phyloP scores from a whole-genome alignment of 768 basidiomycete species.

The Clavulina sp. region DNA sequence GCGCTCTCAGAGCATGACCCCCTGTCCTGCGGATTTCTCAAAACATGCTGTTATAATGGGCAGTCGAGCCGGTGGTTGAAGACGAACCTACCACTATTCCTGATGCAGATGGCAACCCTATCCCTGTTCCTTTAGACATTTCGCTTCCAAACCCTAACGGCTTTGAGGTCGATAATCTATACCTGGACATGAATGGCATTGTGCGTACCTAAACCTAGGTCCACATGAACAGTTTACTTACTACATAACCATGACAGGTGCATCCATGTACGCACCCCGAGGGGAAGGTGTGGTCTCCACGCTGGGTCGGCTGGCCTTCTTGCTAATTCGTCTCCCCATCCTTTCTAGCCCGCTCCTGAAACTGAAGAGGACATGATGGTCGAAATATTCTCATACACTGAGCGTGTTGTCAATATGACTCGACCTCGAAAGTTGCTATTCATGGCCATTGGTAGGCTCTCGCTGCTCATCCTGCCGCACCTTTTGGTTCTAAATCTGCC shows the following conservation, averaged over 20 bases:
- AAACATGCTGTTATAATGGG: background rate
- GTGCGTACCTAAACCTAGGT: slow-evolving; percentile 28
- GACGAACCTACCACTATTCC: slow-evolving; percentile 54
- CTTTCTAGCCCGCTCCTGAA: slow-evolving; percentile 69
- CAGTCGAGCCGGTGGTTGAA: slow-evolving; percentile 66
- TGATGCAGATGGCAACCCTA: slow-evolving; percentile 41
- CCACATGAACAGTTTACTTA: background rate
- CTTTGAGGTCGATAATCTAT: slow-evolving; percentile 86
- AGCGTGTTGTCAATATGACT: slow-evolving; percentile 93
- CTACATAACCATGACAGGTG: slow-evolving; percentile 32
- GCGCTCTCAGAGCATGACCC: slow-evolving; percentile 16
- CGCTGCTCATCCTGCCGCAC: background rate
- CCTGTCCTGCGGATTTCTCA: background rate
- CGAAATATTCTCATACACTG: slow-evolving; percentile 91
- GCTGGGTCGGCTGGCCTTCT: background rate
- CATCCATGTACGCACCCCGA: slow-evolving; percentile 99
- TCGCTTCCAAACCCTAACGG: slow-evolving; percentile 82
- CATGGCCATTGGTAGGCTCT: slow-evolving; percentile 82
- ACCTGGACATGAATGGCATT: slow-evolving; percentile 99
- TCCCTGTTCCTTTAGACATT: slow-evolving; percentile 66
- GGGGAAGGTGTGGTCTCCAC: slow-evolving; percentile 53
- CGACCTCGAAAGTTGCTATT: slow-evolving; percentile 87
- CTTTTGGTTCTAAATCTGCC: background rate
- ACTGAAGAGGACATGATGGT: slow-evolving; percentile 99
- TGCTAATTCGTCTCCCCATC: background rate